Conservation (phyloP, 768 basidiomycete species). For the Rhodocollybia butyracea region DNA sequence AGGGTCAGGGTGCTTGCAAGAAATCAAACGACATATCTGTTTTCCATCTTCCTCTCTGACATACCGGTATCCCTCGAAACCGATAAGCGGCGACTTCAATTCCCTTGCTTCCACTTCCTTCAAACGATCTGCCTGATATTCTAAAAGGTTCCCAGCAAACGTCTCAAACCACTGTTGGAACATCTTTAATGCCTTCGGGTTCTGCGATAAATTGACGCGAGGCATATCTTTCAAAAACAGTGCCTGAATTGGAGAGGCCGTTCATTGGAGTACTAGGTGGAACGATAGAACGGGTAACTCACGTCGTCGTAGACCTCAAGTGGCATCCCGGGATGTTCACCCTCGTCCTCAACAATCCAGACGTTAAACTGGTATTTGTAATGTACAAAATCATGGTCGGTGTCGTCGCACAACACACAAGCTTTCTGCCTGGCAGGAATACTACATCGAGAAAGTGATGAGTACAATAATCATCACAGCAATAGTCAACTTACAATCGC, state of each 20-base stretch:
- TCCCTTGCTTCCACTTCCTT: background rate
- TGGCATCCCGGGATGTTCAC: conserved; percentile 34
- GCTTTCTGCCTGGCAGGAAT: conserved; percentile 36
- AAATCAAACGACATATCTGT: background rate
- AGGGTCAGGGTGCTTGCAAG: background rate
- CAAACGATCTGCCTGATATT: conserved; percentile 1
- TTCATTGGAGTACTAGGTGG: background rate
- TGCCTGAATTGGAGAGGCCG: conserved; percentile 27
- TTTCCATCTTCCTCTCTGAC: conserved; percentile 2
- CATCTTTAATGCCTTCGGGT: conserved; percentile 30
- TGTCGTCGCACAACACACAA: conserved; percentile 53
- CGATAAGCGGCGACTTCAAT: background rate
- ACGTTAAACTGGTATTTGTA: conserved; percentile 49
- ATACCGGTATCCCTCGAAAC: background rate
- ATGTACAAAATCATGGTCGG: conserved; percentile 45
- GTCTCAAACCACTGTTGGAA: conserved; percentile 38
- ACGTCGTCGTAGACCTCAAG: conserved; percentile 50
- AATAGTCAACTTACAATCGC: too few species aligned
- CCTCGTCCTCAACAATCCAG: conserved; percentile 47
- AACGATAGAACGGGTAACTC: conserved; percentile 5
- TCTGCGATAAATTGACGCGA: conserved; percentile 39
- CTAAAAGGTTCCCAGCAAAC: conserved; percentile 1
- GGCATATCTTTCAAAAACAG: conserved; percentile 41
- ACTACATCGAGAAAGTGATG: conserved; percentile 26
- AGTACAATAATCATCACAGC: conserved; percentile 32